Percentiles rank a stretch among this genome's conserved stretches.
These are phyloP conservation scores for Aspergillus piperis DNA, from an alignment of 2,329 filamentous ascomycete genomes.

Conservation along the genomic window DNA sequence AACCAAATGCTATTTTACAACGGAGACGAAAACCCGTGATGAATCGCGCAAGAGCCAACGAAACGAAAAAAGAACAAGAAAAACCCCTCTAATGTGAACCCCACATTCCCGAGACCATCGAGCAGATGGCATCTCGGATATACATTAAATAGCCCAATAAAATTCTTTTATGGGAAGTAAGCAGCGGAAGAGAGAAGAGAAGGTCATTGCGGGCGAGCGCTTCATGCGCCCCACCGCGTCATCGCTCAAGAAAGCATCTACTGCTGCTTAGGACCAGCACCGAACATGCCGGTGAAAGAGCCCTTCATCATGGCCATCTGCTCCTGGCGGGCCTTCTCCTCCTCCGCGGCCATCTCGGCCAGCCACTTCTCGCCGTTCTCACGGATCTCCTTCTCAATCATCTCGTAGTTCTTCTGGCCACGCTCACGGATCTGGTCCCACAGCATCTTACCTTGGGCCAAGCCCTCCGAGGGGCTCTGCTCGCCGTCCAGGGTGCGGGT, in stretches of 20 bases:
- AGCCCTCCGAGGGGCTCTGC: slow-evolving; percentile 70
- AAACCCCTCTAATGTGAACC: slow-evolving; percentile 29
- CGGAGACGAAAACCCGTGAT: slow-evolving; percentile 26
- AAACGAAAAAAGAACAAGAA: not conserved
- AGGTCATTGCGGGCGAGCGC: slow-evolving; percentile 9
- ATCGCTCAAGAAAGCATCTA: slow-evolving; percentile 8
- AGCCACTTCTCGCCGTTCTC: slow-evolving; percentile 95
- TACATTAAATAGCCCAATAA: slow-evolving; percentile 22
- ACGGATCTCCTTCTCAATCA: slow-evolving; percentile 84
- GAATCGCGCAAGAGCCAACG: slow-evolving; percentile 24
- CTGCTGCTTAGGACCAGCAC: slow-evolving; percentile 36
- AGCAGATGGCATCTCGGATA: slow-evolving; percentile 16
- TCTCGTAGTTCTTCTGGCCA: slow-evolving; percentile 85
- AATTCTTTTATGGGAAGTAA: not conserved
- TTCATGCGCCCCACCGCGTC: not conserved
- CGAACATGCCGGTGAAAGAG: slow-evolving; percentile 64
- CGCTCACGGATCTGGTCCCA: slow-evolving; percentile 92
- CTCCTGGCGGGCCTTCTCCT: slow-evolving; percentile 87
- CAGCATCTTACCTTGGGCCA: slow-evolving; percentile 93
- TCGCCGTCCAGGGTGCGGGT: slow-evolving; percentile 65
- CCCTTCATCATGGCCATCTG: slow-evolving; percentile 90
- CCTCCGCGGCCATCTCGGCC: slow-evolving; percentile 84
- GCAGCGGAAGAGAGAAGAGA: slow-evolving; percentile 5
- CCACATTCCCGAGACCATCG: slow-evolving; percentile 25
- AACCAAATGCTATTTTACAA: slow-evolving; percentile 40